Percentiles rank a stretch among this genome's conserved stretches.
Evolutionary conservation across 2,329 filamentous ascomycete species (phyloP).

Genomic region (Penicillium sclerotiorum): DNA sequence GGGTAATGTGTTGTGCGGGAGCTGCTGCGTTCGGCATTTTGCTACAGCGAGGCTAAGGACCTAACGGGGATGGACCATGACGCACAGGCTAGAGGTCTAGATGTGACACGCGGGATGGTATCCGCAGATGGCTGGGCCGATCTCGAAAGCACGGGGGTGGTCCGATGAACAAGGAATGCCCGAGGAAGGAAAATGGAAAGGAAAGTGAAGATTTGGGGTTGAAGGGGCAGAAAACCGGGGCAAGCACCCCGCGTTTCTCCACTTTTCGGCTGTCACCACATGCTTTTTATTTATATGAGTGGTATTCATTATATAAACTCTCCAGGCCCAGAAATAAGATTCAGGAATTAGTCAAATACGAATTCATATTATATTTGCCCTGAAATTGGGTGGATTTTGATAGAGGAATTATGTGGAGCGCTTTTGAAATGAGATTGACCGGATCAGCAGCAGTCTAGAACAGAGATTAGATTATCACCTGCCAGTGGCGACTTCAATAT

Average conservation of each 20-base stretch:
- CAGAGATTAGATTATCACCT: too few relatives aligned
- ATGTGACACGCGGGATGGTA: constrained; percentile 5
- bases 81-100: constrained; percentile 4
- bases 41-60: constrained; percentile 31
- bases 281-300: not conserved
- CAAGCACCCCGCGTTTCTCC: constrained; percentile 27
- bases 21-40: constrained; percentile 38
- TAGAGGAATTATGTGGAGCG: too few relatives aligned
- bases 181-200: constrained; percentile 15
- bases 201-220: constrained; percentile 10
- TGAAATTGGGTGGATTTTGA: too few relatives aligned
- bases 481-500: too few relatives aligned
- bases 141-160: constrained; percentile 10
- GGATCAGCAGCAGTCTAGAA: too few relatives aligned
- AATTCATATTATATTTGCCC: too few relatives aligned
- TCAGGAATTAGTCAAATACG: too few relatives aligned
- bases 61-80: constrained; percentile 28
- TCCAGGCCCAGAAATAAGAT: too few relatives aligned
- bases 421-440: too few relatives aligned
- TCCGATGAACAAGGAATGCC: constrained; percentile 15
- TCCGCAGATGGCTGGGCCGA: constrained; percentile 3
- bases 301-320: too few relatives aligned
- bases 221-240: constrained; percentile 20
- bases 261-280: constrained; percentile 10
- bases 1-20: constrained; percentile 26